Percentiles rank a stretch among this genome's conserved stretches.
Conservation (phyloP, 176 grass and related monocot genomes). For the Lolium perenne region DNA sequence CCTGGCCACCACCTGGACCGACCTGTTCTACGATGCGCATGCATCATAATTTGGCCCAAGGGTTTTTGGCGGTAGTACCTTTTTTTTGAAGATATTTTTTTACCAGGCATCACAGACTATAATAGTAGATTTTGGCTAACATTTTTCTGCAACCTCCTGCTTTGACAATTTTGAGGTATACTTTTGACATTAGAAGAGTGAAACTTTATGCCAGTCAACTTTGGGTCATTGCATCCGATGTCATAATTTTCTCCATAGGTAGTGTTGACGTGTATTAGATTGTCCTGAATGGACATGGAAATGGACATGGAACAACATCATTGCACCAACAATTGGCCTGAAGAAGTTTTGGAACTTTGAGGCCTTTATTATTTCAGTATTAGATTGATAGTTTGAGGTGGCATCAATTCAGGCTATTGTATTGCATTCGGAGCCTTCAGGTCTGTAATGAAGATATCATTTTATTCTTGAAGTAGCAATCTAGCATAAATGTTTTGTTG, state of each 20-base stretch:
- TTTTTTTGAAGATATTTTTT: background rate
- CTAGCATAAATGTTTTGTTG: background rate
- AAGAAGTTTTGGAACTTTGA: slow-evolving; percentile 5
- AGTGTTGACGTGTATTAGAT: background rate
- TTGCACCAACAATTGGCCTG: slow-evolving; percentile 15
- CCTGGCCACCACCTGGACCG: background rate
- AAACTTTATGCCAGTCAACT: slow-evolving; percentile 2
- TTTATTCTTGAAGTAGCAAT: slow-evolving; percentile 29
- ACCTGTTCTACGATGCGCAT: background rate
- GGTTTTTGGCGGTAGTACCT: slow-evolving; percentile 12
- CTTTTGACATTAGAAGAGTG: slow-evolving; percentile 8
- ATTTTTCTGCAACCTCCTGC: slow-evolving; percentile 1
- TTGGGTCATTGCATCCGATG: background rate
- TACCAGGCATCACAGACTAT: background rate
- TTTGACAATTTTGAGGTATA: background rate
- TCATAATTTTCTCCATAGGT: slow-evolving; percentile 8
- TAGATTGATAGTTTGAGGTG: background rate
- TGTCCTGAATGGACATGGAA: too few species aligned
- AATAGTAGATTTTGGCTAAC: background rate
- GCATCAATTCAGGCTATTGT: background rate
- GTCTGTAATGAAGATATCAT: background rate
- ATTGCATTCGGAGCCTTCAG: background rate
- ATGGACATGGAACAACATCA: background rate
- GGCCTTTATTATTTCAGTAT: slow-evolving; percentile 6
- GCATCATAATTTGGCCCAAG: background rate